Conservation (phyloP, 495 filamentous ascomycete genomes). For the Aspergillus nanangensis region DNA sequence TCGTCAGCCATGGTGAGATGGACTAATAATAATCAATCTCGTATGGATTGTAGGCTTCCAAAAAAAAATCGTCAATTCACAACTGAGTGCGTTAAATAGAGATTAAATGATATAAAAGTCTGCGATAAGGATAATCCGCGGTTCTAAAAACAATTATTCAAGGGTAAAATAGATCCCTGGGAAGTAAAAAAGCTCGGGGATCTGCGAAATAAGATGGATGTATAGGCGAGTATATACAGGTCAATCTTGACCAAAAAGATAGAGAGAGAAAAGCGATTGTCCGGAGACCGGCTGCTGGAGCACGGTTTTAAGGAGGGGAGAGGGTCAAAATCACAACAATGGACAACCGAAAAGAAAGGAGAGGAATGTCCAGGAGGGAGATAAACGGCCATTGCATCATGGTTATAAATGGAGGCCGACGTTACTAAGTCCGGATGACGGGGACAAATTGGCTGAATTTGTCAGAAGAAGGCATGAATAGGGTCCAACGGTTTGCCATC, state of each 20-base stretch:
- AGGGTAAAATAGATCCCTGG: too few relatives aligned
- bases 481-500: not conserved
- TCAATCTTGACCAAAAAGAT: not conserved
- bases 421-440: conserved; percentile 4
- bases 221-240: not conserved
- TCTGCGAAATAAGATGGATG: too few relatives aligned
- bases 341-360: conserved; percentile 1
- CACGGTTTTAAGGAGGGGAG: conserved; percentile 1
- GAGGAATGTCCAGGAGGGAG: not conserved
- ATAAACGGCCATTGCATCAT: conserved; percentile 3
- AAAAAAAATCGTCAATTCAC: too few relatives aligned
- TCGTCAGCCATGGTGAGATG: conserved; percentile 6
- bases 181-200: too few relatives aligned
- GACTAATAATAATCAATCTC: too few relatives aligned
- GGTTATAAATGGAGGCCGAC: not conserved
- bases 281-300: too few relatives aligned
- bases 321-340: conserved; percentile 4
- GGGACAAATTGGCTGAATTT: conserved; percentile 8
- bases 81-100: too few relatives aligned
- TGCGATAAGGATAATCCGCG: too few relatives aligned
- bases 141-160: too few relatives aligned
- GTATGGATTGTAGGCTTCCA: not conserved
- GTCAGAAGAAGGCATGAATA: conserved; percentile 2
- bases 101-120: conserved; percentile 1
- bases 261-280: not conserved